These are phyloP conservation scores for Epicoccum sorghinum DNA, from an alignment of 2,329 filamentous ascomycete genomes.

Conservation along the genomic window DNA sequence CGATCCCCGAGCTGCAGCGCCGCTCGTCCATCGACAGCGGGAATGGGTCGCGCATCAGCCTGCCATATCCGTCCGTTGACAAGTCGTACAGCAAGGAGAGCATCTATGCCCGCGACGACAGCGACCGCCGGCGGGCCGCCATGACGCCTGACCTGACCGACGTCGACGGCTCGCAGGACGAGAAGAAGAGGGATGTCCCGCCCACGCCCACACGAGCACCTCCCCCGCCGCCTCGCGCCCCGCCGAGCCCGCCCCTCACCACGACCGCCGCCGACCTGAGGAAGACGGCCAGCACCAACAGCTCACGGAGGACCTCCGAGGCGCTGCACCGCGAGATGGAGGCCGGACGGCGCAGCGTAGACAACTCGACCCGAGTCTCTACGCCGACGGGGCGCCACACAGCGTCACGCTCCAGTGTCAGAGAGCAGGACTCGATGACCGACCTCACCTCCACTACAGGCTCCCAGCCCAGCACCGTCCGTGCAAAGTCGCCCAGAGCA, in stretches of 20 bases:
- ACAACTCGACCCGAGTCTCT: slow-evolving; percentile 46
- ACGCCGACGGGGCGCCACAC: slow-evolving; percentile 43
- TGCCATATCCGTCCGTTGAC: slow-evolving; percentile 83
- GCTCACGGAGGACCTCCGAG: slow-evolving; percentile 50
- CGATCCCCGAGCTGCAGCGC: slow-evolving; percentile 56
- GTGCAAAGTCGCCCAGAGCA: slow-evolving; percentile 36
- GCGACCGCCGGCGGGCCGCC: slow-evolving; percentile 36
- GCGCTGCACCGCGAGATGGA: slow-evolving; percentile 45
- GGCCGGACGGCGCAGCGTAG: slow-evolving; percentile 50
- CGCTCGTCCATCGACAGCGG: slow-evolving; percentile 43
- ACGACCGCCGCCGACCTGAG: slow-evolving; percentile 49
- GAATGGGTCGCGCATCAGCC: slow-evolving; percentile 46
- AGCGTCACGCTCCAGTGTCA: slow-evolving; percentile 52
- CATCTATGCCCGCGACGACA: slow-evolving; percentile 63
- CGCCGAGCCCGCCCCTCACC: slow-evolving; percentile 58
- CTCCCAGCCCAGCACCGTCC: slow-evolving; percentile 49
- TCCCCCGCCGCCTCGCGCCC: slow-evolving; percentile 41
- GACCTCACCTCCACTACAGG: slow-evolving; percentile 52
- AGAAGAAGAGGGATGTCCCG: slow-evolving; percentile 29
- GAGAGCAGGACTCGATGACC: slow-evolving; percentile 48
- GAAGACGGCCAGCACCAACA: slow-evolving; percentile 53
- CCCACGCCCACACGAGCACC: slow-evolving; percentile 25
- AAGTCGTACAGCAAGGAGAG: slow-evolving; percentile 92
- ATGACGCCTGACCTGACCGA: slow-evolving; percentile 53
- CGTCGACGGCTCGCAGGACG: slow-evolving; percentile 39